Evolutionary conservation across 2,329 filamentous ascomycete genomes (phyloP), one percentile per base, ranked within the genome.

Genomic region (Lasiodiplodia sp.): DNA sequence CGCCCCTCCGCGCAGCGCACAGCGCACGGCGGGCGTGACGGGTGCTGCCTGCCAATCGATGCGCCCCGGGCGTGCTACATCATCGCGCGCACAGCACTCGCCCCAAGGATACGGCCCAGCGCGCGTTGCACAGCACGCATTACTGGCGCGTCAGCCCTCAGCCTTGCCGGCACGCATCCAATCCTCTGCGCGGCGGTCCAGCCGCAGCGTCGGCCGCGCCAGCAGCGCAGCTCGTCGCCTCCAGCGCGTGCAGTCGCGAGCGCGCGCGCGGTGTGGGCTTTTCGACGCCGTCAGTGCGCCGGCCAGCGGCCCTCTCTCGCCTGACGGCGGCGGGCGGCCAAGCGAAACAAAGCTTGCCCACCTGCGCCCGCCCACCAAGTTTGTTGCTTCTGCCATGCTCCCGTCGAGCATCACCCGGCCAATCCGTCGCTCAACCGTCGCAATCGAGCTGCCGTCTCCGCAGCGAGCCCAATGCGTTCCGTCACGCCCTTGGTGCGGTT

Each of bases 31-130:
- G n/a, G 21, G 34, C 60, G 44, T 38, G 47, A 51, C 60, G 60
- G 51, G 44, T 21, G 60, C 58, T 52, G 60, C 44, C 60, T 52
- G 44, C 60, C 60, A 64, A 64, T 64, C 60, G 18, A n/a, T 38
- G 60, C 47, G 60, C 47, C n/a, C 18, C 44, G n/a, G 18, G 44
- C 60, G 44, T 52, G 44, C 60, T 64, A 64, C 47, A 64, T 64
- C 60, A 64, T 64, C 60, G 60, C 60, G 60, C 60, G 60, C 60
- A 52, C 47, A 38, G 47, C 44, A 23, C 11, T 31, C 60, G 21
- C 14, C 25, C n/a, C 37, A 25, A 25, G 28, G 25, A 21, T 40
- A 37, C 21, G 38, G 34, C 34, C 37, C 40, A 25, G 23, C 2
- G 31, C 4, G 16, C 21, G 44, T 63, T 37, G 58, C 60, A 64